Evolutionary conservation across 2,329 filamentous ascomycete species (phyloP).

Genomic region (Ophiostoma piceae): DNA sequence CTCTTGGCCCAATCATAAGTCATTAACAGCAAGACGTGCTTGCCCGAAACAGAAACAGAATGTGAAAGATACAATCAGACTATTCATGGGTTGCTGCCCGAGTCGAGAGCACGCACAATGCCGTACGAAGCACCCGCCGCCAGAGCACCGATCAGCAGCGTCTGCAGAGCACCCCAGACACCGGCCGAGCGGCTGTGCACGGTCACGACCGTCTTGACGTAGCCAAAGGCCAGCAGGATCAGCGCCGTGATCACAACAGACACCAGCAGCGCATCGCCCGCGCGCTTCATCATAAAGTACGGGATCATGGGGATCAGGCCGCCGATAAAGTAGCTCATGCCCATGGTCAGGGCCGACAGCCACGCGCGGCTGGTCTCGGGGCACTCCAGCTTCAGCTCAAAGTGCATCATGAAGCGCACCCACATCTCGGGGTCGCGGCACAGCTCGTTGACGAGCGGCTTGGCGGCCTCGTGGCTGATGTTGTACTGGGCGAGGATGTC

Average conservation of each 20-base stretch:
- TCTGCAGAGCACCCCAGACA: conserved; percentile 57
- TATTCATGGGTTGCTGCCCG: conserved; percentile 21
- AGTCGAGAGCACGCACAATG: conserved; percentile 54
- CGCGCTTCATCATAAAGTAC: conserved; percentile 54
- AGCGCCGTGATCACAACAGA: conserved; percentile 57
- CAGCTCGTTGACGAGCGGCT: conserved; percentile 47
- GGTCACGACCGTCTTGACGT: conserved; percentile 55
- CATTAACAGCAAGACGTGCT: background rate
- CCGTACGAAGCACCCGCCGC: conserved; percentile 62
- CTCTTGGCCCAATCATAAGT: background rate
- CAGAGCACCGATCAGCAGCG: conserved; percentile 58
- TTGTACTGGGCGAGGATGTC: conserved; percentile 43
- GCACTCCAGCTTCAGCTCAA: conserved; percentile 48
- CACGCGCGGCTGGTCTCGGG: conserved; percentile 42
- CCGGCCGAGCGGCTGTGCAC: conserved; percentile 49
- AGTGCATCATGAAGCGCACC: conserved; percentile 57
- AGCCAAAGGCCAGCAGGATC: conserved; percentile 60
- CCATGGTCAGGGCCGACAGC: conserved; percentile 60
- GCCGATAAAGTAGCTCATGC: conserved; percentile 63
- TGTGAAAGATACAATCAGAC: too few relatives aligned
- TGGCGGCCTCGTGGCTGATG: conserved; percentile 40
- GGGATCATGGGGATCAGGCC: conserved; percentile 66
- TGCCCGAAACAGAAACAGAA: background rate
- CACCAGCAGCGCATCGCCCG: conserved; percentile 50
- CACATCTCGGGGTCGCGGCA: conserved; percentile 45